Evolutionary conservation across 2,329 filamentous ascomycete species (phyloP).

Genomic region (Pseudophaeomoniella oleicola): DNA sequence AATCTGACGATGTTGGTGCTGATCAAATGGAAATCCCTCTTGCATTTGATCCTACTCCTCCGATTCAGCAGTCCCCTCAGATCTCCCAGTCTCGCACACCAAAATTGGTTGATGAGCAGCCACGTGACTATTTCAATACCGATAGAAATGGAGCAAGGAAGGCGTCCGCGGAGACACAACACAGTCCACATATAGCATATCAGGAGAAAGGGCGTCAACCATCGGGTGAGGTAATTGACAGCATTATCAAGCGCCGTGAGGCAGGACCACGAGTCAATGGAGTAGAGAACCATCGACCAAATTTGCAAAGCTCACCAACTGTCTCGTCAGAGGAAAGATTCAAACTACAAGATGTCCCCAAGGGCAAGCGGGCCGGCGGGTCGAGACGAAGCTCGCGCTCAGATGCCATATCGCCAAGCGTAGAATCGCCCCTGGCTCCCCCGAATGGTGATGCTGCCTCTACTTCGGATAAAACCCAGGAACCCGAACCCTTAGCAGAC

Average conservation of each 20-base stretch:
- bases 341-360: slow-evolving; percentile 69
- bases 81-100: slow-evolving; percentile 24
- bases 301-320: slow-evolving; percentile 7
- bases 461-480: neutral
- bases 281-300: neutral
- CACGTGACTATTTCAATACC: slow-evolving; percentile 42
- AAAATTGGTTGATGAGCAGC: slow-evolving; percentile 30
- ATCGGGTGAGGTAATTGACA: slow-evolving; percentile 45
- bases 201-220: slow-evolving; percentile 64
- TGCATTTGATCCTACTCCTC: slow-evolving; percentile 55
- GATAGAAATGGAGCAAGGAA: slow-evolving; percentile 18
- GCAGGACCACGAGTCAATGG: slow-evolving; percentile 4
- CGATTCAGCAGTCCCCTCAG: slow-evolving; percentile 38
- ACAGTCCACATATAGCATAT: slow-evolving; percentile 78
- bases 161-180: slow-evolving; percentile 7
- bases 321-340: slow-evolving; percentile 41
- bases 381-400: slow-evolving; percentile 31
- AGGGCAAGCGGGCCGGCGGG: slow-evolving; percentile 39
- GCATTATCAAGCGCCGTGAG: slow-evolving; percentile 32
- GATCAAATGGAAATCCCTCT: slow-evolving; percentile 66
- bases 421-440: slow-evolving; percentile 18
- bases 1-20: slow-evolving; percentile 37
- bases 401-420: slow-evolving; percentile 24
- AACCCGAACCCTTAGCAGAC: neutral
- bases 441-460: neutral